Evolutionary conservation across 2,329 filamentous ascomycete genomes (phyloP).

Genomic region (Blastomyces percursus): DNA sequence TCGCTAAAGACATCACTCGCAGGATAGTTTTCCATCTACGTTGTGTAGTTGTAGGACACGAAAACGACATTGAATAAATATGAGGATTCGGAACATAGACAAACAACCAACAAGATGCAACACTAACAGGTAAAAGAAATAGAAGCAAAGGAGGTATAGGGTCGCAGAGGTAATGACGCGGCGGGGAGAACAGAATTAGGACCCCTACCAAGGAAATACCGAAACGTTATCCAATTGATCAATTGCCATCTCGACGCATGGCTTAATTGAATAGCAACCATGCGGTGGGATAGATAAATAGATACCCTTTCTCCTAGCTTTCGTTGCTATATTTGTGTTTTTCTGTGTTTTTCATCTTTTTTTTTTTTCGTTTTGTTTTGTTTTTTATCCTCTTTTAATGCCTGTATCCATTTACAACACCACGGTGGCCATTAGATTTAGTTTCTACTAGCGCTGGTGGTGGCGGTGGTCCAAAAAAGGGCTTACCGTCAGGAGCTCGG

Average conservation of each 20-base stretch:
- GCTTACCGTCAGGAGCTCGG: conserved; percentile 26
- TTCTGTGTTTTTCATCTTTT: not conserved
- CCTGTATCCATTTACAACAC: conserved; percentile 35
- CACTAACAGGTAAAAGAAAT: conserved; percentile 3
- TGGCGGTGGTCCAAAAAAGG: conserved; percentile 40
- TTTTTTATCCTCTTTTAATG: conserved; percentile 14
- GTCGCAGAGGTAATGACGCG: not conserved
- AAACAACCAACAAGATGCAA: conserved; percentile 2
- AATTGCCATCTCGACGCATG: not conserved
- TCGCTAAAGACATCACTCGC: not conserved
- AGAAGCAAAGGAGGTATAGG: not conserved
- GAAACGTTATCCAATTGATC: not conserved
- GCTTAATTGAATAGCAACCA: not conserved
- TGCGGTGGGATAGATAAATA: not conserved
- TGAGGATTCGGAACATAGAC: not conserved
- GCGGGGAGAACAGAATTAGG: not conserved
- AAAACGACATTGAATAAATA: not conserved
- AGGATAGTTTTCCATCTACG: not conserved
- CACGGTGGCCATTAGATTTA: conserved; percentile 36
- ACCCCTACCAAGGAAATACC: not conserved
- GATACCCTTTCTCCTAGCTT: not conserved
- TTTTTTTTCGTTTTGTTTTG: not conserved
- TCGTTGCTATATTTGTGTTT: conserved; percentile 1
- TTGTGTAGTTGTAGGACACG: not conserved
- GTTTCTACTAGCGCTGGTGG: conserved; percentile 40